Percentiles rank a stretch among this genome's conserved stretches.
These are phyloP conservation scores for Zizania palustris DNA, from an alignment of 202 grass and related monocot species.

Conservation along the genomic window DNA sequence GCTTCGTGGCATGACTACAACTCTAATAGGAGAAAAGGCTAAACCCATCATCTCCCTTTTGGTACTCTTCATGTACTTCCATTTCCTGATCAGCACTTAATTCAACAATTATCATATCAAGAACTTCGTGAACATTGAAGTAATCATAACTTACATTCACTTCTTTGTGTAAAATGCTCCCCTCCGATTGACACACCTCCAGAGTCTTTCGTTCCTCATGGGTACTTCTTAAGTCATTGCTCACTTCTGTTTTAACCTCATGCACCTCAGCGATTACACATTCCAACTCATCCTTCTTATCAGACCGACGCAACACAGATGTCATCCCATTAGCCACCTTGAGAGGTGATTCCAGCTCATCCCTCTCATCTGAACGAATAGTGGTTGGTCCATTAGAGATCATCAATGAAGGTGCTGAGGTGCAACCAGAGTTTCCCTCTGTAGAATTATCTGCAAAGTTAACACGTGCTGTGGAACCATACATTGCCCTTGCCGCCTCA, in stretches of 20 bases:
- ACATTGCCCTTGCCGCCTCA: conserved; percentile 86
- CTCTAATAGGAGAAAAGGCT: conserved; percentile 62
- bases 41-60: conserved; percentile 59
- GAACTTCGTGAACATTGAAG: conserved; percentile 53
- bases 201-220: conserved; percentile 16
- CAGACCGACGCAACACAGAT: conserved; percentile 17
- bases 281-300: conserved; percentile 46
- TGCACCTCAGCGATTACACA: conserved; percentile 45
- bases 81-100: conserved; percentile 57
- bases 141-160: conserved; percentile 47
- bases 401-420: conserved; percentile 41
- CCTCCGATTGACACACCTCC: conserved; percentile 30
- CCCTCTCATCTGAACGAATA: conserved; percentile 22
- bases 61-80: conserved; percentile 56
- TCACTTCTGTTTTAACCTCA: conserved; percentile 48
- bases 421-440: conserved; percentile 48
- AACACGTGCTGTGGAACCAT: conserved; percentile 66
- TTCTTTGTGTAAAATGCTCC: conserved; percentile 35
- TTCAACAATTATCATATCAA: conserved; percentile 60
- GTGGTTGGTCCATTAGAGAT: neutral
- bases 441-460: conserved; percentile 53
- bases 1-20: conserved; percentile 20
- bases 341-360: conserved; percentile 32
- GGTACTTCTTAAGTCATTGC: conserved; percentile 34
- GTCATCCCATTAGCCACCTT: conserved; percentile 11